Conservation (phyloP, 1,284 basidiomycete genomes). For the Malassezia restricta region DNA sequence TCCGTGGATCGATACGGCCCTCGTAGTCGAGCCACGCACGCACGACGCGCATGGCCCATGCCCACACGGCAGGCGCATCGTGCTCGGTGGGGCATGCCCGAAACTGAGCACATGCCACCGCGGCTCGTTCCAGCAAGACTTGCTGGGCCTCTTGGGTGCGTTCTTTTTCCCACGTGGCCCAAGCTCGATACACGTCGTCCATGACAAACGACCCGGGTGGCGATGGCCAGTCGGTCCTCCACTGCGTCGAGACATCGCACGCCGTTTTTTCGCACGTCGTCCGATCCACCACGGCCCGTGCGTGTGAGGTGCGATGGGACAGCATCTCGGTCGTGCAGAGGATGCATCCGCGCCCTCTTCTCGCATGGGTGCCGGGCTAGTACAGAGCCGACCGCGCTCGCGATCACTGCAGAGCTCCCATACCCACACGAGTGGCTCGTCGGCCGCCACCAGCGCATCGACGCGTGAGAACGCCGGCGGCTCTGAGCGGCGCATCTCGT, state of each 20-base stretch:
- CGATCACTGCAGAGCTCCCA: too few species aligned
- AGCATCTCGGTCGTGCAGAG: conserved; percentile 10
- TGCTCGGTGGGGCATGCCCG: background rate
- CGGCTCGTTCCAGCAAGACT: background rate
- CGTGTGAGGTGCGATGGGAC: conserved; percentile 6
- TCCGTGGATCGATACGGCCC: background rate
- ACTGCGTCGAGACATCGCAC: too few species aligned
- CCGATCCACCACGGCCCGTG: too few species aligned
- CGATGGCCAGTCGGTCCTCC: background rate
- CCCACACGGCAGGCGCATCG: background rate
- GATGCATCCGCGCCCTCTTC: background rate
- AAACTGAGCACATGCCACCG: too few species aligned
- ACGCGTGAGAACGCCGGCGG: background rate
- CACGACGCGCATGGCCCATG: background rate
- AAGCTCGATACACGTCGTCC: background rate
- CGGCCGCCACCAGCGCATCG: background rate
- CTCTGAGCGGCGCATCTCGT: conserved; percentile 7
- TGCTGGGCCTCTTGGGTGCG: background rate
- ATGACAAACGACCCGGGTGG: background rate
- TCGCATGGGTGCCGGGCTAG: too few species aligned
- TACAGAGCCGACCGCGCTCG: too few species aligned
- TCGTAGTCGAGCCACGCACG: conserved; percentile 2
- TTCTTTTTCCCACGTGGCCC: background rate
- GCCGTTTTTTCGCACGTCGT: too few species aligned
- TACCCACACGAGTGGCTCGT: background rate